These are phyloP conservation scores for Talaromyces pinophilus DNA, from an alignment of 2,329 filamentous ascomycete genomes.

Conservation along the genomic window DNA sequence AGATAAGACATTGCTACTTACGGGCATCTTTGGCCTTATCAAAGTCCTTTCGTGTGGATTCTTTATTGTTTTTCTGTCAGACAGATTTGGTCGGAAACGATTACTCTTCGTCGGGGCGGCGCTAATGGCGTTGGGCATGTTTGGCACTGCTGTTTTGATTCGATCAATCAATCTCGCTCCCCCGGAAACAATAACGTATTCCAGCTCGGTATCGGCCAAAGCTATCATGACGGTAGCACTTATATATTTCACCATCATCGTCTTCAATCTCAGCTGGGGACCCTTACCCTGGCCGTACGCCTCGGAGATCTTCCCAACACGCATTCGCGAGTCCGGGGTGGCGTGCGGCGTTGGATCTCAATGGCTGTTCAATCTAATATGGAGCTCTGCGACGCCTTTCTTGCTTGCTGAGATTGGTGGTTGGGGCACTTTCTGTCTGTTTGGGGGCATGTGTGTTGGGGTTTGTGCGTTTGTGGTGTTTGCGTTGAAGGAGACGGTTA, in stretches of 20 bases:
- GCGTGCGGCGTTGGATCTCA: slow-evolving; percentile 43
- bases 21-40: slow-evolving; percentile 56
- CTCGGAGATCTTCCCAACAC: slow-evolving; percentile 42
- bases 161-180: slow-evolving; percentile 30
- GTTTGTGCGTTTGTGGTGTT: slow-evolving; percentile 56
- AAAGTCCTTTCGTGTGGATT: slow-evolving; percentile 54
- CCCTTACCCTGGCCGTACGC: slow-evolving; percentile 44
- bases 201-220: not conserved
- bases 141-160: slow-evolving; percentile 51
- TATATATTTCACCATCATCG: slow-evolving; percentile 58
- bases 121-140: slow-evolving; percentile 48
- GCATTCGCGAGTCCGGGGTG: slow-evolving; percentile 44
- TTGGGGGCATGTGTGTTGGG: slow-evolving; percentile 47
- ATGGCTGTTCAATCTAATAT: slow-evolving; percentile 46
- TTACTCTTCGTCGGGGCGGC: slow-evolving; percentile 53
- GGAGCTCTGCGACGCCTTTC: slow-evolving; percentile 45
- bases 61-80: slow-evolving; percentile 57
- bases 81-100: slow-evolving; percentile 54
- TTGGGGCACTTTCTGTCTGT: slow-evolving; percentile 50
- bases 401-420: slow-evolving; percentile 49
- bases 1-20: slow-evolving; percentile 50
- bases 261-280: slow-evolving; percentile 47
- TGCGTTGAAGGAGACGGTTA: slow-evolving; percentile 58
- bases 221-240: slow-evolving; percentile 53
- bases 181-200: too few relatives aligned